These are phyloP conservation scores for Metschnikowia dekortorum DNA, from an alignment of 805 yeast species.

Conservation along the genomic window DNA sequence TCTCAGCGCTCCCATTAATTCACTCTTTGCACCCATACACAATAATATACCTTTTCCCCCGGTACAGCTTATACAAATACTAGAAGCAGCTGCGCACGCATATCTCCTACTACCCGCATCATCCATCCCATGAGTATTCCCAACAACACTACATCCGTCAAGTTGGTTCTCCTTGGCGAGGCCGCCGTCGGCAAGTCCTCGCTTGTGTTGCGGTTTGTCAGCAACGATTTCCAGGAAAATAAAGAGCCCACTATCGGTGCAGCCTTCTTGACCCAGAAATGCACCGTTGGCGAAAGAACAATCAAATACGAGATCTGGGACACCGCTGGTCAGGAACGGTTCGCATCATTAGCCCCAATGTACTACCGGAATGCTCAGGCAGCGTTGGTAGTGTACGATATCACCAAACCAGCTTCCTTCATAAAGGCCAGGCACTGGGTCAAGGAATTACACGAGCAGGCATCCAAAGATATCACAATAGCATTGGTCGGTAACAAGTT, in stretches of 20 bases:
- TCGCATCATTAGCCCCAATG: slow-evolving; percentile 76
- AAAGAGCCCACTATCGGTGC: slow-evolving; percentile 84
- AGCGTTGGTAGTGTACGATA: slow-evolving; percentile 74
- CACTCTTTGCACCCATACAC: background rate
- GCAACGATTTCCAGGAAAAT: slow-evolving; percentile 66
- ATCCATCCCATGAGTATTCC: slow-evolving; percentile 9
- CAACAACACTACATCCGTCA: slow-evolving; percentile 31
- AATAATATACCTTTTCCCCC: background rate
- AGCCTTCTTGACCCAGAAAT: slow-evolving; percentile 70
- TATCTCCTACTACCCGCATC: background rate
- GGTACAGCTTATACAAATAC: background rate
- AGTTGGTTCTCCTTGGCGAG: slow-evolving; percentile 73
- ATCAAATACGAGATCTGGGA: slow-evolving; percentile 82
- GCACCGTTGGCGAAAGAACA: slow-evolving; percentile 49
- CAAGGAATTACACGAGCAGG: slow-evolving; percentile 77
- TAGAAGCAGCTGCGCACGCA: background rate
- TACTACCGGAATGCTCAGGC: slow-evolving; percentile 78
- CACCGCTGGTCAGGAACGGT: slow-evolving; percentile 82
- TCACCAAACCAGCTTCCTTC: slow-evolving; percentile 64
- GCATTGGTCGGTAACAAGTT: slow-evolving; percentile 78
- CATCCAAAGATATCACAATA: slow-evolving; percentile 67
- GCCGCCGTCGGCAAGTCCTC: slow-evolving; percentile 81
- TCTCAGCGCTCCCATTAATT: background rate
- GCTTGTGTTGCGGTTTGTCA: slow-evolving; percentile 64
- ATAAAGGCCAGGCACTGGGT: slow-evolving; percentile 74